Base-by-base conservation (phyloP, 2,329 filamentous ascomycete genomes). In the Neonectria punicea region DNA sequence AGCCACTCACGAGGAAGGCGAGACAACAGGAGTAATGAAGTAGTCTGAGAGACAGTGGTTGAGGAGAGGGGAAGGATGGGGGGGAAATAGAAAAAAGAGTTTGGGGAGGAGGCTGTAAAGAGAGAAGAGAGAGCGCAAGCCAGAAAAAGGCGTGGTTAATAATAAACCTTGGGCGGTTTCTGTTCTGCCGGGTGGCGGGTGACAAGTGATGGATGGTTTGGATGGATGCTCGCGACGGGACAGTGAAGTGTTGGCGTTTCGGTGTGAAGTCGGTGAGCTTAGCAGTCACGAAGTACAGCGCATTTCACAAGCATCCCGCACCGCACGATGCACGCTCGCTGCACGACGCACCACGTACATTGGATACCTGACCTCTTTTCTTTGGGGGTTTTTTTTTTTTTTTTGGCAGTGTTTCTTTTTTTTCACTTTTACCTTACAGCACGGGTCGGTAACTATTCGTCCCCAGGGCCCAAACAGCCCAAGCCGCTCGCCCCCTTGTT, bases 231-330 rank as follows among this genome's bases (percentile, higher is more conserved):
- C 22, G 22, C 22, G 22, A 22, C 22, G 22, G 22, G 22, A n/a
- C 54, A 34, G 28, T 49, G 54, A 63, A 36, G 61, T 62, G 58
- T 56, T 64, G 60, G 61, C 67, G 63, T 64, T 76, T 75, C 74
- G 74, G 73, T 74, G 70, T 76, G 74, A 76, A 76, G 74, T 76
- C 74, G 74, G 74, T 76, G 74, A 73, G 65, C 60, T 57, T 54
- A 54, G 39, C 61, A 53, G 55, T 44, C 43, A 41, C 46, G 28
- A 63, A 49, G 54, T 57, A 58, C 43, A 61, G 51, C 58, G 53
- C 58, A 61, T 49, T 61, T 47, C 43, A 65, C 65, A 69, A 61
- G 70, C 63, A 69, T 68, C 67, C 50, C 41, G 28, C 61, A 62
- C 50, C 41, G 28, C 61, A 62, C 44, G 44, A 25, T 13, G 47